Conservation (phyloP, 148 eudicot species). For the Oxyria digyna region DNA sequence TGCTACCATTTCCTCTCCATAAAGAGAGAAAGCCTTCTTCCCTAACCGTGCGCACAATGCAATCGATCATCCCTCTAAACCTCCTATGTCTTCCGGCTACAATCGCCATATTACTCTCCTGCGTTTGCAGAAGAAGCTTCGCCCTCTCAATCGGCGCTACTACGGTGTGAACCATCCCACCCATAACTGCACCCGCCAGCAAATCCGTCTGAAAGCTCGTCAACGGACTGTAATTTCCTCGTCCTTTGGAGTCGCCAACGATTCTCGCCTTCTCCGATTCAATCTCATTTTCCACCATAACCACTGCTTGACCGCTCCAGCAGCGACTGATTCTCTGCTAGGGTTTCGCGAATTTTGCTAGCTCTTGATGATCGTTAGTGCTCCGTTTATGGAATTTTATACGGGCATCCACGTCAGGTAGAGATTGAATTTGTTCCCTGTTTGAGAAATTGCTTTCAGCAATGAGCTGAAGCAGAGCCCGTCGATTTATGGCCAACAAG, state of each 20-base stretch:
- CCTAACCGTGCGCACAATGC: slow-evolving; percentile 43
- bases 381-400: not conserved
- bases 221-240: slow-evolving; percentile 15
- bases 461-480: too few relatives aligned
- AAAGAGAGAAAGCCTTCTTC: slow-evolving; percentile 74
- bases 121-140: slow-evolving; percentile 82
- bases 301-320: not conserved
- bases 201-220: slow-evolving; percentile 68
- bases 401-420: not conserved
- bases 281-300: slow-evolving; percentile 2
- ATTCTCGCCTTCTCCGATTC: not conserved
- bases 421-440: not conserved
- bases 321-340: not conserved
- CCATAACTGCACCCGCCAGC: slow-evolving; percentile 84
- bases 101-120: slow-evolving; percentile 78
- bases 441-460: too few relatives aligned
- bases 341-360: not conserved
- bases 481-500: too few relatives aligned
- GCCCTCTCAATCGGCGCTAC: slow-evolving; percentile 93
- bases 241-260: not conserved
- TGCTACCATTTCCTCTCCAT: slow-evolving; percentile 94
- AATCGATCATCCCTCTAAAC: slow-evolving; percentile 87
- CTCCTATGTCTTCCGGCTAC: slow-evolving; percentile 49
- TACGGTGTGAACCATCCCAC: slow-evolving; percentile 86
- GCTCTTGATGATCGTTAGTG: not conserved